Percentiles rank a stretch among this genome's conserved stretches.
Conservation (phyloP, 2,329 filamentous ascomycete species). For the Aaosphaeria arxii region DNA sequence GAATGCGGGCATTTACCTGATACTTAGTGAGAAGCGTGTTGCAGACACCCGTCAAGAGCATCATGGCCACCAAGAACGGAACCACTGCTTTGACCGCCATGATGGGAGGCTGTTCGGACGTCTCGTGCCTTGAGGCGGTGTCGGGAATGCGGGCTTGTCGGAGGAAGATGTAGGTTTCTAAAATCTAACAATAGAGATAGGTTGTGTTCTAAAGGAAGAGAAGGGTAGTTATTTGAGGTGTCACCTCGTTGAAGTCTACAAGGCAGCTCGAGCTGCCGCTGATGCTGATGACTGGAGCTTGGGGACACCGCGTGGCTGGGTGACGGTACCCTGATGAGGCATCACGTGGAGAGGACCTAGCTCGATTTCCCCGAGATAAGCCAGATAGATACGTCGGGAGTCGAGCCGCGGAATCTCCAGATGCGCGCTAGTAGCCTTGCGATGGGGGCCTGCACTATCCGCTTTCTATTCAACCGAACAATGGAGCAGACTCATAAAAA, state of each 20-base stretch:
- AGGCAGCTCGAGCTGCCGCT: slow-evolving; percentile 8
- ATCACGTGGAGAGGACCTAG: slow-evolving; percentile 4
- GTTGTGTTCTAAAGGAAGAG: slow-evolving; percentile 1
- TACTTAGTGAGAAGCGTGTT: slow-evolving; percentile 97
- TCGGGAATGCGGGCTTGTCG: slow-evolving; percentile 12
- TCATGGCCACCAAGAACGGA: slow-evolving; percentile 88
- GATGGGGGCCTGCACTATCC: background rate
- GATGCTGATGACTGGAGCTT: slow-evolving; percentile 19
- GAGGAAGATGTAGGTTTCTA: background rate
- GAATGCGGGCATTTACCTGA: slow-evolving; percentile 58
- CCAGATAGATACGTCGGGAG: background rate
- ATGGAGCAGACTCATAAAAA: background rate
- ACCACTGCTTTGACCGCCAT: slow-evolving; percentile 74
- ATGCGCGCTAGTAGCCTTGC: background rate
- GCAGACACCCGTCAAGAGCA: slow-evolving; percentile 92
- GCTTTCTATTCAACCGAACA: background rate
- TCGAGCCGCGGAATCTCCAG: background rate
- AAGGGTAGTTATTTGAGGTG: background rate
- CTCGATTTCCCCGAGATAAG: too few species aligned
- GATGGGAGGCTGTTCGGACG: slow-evolving; percentile 5
- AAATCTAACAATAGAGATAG: slow-evolving; percentile 10
- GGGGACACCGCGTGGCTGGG: slow-evolving; percentile 23
- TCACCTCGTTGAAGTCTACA: background rate
- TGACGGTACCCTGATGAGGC: slow-evolving; percentile 10
- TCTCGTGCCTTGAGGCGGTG: too few species aligned